Percentiles rank a stretch among this genome's conserved stretches.
Evolutionary conservation across 2,329 filamentous ascomycete species (phyloP).

Genomic region (Aspergillus sp.): DNA sequence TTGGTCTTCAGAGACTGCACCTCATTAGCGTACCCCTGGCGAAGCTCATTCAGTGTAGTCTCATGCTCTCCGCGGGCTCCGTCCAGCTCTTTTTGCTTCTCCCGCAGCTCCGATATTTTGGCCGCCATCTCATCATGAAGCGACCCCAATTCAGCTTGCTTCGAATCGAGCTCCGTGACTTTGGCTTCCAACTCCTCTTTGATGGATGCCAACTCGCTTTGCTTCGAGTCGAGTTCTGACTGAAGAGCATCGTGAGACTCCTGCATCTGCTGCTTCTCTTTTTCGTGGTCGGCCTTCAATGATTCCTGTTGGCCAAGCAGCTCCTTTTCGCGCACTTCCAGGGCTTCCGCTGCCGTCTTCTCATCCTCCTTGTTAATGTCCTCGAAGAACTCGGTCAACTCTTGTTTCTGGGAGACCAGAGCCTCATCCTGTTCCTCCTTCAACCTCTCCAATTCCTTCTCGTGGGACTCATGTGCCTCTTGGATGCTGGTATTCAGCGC

Average conservation of each 20-base stretch:
- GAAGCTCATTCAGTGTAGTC: slow-evolving; percentile 17
- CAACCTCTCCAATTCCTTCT: slow-evolving; percentile 25
- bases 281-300: slow-evolving; percentile 26
- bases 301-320: slow-evolving; percentile 32
- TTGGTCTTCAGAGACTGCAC: slow-evolving; percentile 15
- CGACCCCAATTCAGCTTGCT: slow-evolving; percentile 18
- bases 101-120: slow-evolving; percentile 17
- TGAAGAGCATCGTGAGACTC: slow-evolving; percentile 28
- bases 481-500: slow-evolving; percentile 29
- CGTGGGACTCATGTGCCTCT: slow-evolving; percentile 37
- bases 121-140: slow-evolving; percentile 17
- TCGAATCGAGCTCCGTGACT: slow-evolving; percentile 16
- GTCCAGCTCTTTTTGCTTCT: slow-evolving; percentile 23
- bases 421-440: slow-evolving; percentile 25
- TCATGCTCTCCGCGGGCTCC: slow-evolving; percentile 19
- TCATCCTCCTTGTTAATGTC: slow-evolving; percentile 37
- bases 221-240: slow-evolving; percentile 24
- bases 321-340: slow-evolving; percentile 33
- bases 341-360: slow-evolving; percentile 26
- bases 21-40: slow-evolving; percentile 15
- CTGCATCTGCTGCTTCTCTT: slow-evolving; percentile 30
- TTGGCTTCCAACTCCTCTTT: slow-evolving; percentile 22
- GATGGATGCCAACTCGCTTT: slow-evolving; percentile 25
- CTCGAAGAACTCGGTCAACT: slow-evolving; percentile 40
- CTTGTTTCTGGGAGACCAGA: slow-evolving; percentile 35